Base-by-base conservation (phyloP, 768 basidiomycete genomes). In the Trametes coccinea region DNA sequence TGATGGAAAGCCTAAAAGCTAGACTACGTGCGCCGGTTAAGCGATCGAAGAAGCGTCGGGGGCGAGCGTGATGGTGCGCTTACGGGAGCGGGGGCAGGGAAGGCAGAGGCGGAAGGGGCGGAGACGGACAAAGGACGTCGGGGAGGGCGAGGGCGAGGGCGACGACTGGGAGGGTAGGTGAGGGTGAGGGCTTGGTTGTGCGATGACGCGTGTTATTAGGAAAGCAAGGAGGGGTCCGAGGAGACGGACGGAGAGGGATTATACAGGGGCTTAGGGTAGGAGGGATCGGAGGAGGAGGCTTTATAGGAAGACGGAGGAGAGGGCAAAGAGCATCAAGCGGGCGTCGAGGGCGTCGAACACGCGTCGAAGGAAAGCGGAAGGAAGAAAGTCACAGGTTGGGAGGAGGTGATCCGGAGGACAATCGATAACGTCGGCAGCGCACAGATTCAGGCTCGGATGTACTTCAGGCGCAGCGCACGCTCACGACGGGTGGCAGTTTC, bases 291-390 rank as follows among this genome's bases (percentile, higher is more conserved):
- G 52, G 58, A 59, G n/a, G 44, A 53, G 68, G 62, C 67, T 73
- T 76, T 78, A 77, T 77, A 78, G 55, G 50, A 47, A 52, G 46
- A 43, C 53, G 56, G 53, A 53, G 61, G 17, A 59, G 62, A 60
- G 61, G 68, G 64, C 22, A 49, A 46, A 27, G 45, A 46, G 34
- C 7, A 67, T 55, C 61, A 63, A 53, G 56, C 62, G 57, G 53
- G 61, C 59, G 59, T 43, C 14, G 41, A 55, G 60, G 56, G 60
- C 48, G 43, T 56, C 27, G 60, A 27, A 52, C 56, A 56, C 61
- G 55, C 45, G 62, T 58, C 48, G 39, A 41, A 51, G 53, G 30
- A 47, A 48, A 53, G 48, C 22, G 47, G 14, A 30, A 52, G 59
- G 56, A 46, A 39, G 17, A 29, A 65, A 61, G 70, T 67, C 65